phyloP scores from a whole-genome alignment of 2,329 filamentous ascomycete species.

The Sarocladium kiliense region DNA sequence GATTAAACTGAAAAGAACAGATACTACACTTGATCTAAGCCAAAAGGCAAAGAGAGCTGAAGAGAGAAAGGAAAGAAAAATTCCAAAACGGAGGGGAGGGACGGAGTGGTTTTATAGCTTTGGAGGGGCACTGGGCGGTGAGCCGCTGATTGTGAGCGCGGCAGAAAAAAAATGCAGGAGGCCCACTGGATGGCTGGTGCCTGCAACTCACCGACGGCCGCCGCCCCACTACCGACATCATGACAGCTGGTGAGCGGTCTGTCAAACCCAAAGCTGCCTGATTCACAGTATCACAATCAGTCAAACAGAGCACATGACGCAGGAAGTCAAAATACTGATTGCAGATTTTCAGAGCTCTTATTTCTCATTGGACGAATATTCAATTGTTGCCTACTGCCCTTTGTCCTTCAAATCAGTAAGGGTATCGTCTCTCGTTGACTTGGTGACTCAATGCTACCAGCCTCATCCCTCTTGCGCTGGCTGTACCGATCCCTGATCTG shows the following conservation, averaged over 20 bases:
- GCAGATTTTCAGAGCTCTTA: background rate
- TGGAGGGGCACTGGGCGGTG: slow-evolving; percentile 18
- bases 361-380: background rate
- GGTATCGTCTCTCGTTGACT: background rate
- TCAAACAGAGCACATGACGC: background rate
- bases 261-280: background rate
- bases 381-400: background rate
- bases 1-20: slow-evolving; percentile 98
- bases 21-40: slow-evolving; percentile 95
- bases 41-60: slow-evolving; percentile 49
- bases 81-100: slow-evolving; percentile 13
- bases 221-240: slow-evolving; percentile 1
- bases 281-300: background rate
- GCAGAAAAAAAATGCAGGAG: slow-evolving; percentile 19
- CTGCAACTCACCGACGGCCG: background rate
- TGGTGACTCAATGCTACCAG: background rate
- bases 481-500: background rate
- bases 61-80: slow-evolving; percentile 26
- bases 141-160: slow-evolving; percentile 14
- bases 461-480: background rate
- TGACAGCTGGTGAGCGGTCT: background rate
- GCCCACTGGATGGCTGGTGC: background rate
- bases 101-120: slow-evolving; percentile 17
- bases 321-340: background rate
- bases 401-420: slow-evolving; percentile 3